These are phyloP conservation scores for Hypsizygus ulmarius DNA, from an alignment of 1,284 basidiomycete genomes.

Conservation along the genomic window DNA sequence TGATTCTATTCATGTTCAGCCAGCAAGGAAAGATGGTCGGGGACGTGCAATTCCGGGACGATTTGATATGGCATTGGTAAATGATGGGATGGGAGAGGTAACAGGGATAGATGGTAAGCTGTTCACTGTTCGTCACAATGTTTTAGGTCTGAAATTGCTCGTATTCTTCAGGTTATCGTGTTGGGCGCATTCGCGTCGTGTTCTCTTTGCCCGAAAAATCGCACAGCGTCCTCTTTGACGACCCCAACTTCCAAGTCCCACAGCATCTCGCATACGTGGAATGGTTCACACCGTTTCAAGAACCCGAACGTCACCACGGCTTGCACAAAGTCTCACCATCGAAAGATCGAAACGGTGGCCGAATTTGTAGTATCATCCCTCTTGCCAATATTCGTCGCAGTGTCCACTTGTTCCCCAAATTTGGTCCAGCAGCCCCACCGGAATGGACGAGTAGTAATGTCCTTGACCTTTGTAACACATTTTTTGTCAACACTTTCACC, in stretches of 20 bases:
- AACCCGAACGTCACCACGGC: conserved; percentile 16
- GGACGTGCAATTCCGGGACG: conserved; percentile 8
- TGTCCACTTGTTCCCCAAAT: conserved; percentile 30
- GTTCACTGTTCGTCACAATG: conserved; percentile 3
- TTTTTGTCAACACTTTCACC: conserved; percentile 24
- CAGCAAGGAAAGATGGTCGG: conserved; percentile 11
- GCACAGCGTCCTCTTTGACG: conserved; percentile 17
- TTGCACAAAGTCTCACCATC: conserved; percentile 23
- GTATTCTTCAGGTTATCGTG: conserved; percentile 14
- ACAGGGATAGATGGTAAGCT: conserved; percentile 20
- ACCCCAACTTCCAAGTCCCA: conserved; percentile 5
- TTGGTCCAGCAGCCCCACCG: conserved; percentile 9
- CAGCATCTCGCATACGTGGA: conserved; percentile 20
- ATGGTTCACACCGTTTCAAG: conserved; percentile 24
- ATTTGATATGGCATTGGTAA: conserved; percentile 22
- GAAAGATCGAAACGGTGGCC: conserved; percentile 12
- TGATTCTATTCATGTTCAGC: conserved; percentile 26
- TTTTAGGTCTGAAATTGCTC: no score
- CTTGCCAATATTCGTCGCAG: conserved; percentile 25
- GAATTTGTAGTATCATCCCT: conserved; percentile 23
- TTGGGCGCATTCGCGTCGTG: conserved; percentile 25
- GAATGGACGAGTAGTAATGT: conserved; percentile 28
- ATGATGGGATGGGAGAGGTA: neutral
- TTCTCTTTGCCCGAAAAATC: conserved; percentile 25
- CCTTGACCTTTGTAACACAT: conserved; percentile 25